Evolutionary conservation across 2,329 filamentous ascomycete species (phyloP), one percentile per base, ranked within the genome.

Genomic region (Penicillium polonicum): DNA sequence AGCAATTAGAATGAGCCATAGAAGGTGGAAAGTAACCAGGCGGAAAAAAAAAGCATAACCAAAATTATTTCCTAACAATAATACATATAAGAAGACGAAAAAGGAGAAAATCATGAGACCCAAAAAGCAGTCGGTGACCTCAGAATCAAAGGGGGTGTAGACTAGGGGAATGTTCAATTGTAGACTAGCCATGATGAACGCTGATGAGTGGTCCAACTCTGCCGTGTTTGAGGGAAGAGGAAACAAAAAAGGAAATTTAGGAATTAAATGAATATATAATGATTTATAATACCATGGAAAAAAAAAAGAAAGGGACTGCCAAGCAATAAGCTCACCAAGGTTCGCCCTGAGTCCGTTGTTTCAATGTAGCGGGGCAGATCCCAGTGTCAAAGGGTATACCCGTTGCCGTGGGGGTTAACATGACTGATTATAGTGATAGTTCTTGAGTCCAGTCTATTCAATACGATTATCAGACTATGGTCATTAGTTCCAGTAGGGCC

Each of bases 291-390:
- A 52, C 5, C 17, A 4, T 44, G 0, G 23, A 36, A 48, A 53
- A 55, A 48, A 56, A 52, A 58, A 50, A 45, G 55, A 60, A 61
- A 63, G 55, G 58, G 58, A 57, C 63, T 60, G 69, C 69, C 69
- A 67, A 71, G 68, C 62, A 59, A 57, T 63, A 60, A 65, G 63
- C 68, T 66, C 63, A 68, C 68, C 65, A 70, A 69, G 68, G 67
- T 72, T 72, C 67, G 64, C 62, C 63, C 61, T 63, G 39, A 35
- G 29, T 29, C 27, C 36, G 21, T 21, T 68, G 69, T 71, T 71
- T 70, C 70, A 71, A 66, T 62, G 68, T 63, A 67, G 70, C 70
- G 70, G 70, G 70, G 70, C 69, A 66, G 67, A 68, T 70, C 65
- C 65, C 63, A 69, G 59, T 64, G 66, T 70, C 68, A 70, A 70